Base-by-base conservation (phyloP, 2,329 filamentous ascomycete species). In the Seiridium cupressi region DNA sequence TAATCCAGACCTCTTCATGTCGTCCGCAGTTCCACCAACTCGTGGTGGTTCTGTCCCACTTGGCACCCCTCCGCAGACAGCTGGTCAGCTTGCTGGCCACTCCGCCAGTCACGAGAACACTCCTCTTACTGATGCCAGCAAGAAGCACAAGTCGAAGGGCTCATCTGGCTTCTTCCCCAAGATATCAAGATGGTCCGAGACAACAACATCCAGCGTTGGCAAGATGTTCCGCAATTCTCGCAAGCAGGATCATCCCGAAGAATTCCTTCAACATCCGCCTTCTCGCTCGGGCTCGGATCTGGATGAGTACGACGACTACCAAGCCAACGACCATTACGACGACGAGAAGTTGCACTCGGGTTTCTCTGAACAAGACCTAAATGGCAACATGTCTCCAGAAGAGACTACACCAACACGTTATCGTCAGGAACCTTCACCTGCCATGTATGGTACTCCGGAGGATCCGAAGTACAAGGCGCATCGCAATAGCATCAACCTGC, bases 111-210 rank as follows among this genome's bases (percentile, higher is more conserved):
- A 87, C 59, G 93, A 96, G 63, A 91, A 93, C 63, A 96, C 92
- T 0, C 91, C 92, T 9, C 82, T 81, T 65, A 87, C 85, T 1
- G 89, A 92, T 5, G 92, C 91, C 75, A 84, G 86, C 63, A 91
- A 90, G 74, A 97, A 96, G 78, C 91, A 96, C 78, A 96, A 96
- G 73, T 94, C 92, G 1, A 90, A 85, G 70, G 87, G 88, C 60
- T 95, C 92, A 0, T 92, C 91, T 0, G 81, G 84, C 56, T 88
- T 86, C 81, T 90, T 96, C 63, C 93, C 93, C 32, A 97, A 96
- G 79, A 93, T 97, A 63, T 98, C 95, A 5, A 87, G 95, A 48
- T 99, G 95, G 95, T 98, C 94, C 0, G 95, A 96, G 77, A 98
- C 94, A 2, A 99, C 95, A 0, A 86, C 93, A 3, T 97, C 93